Percentiles rank a stretch among this genome's conserved stretches.
These are phyloP conservation scores for Pachysandra terminalis DNA, from an alignment of 164 flowering plant genomes.

Conservation along the genomic window DNA sequence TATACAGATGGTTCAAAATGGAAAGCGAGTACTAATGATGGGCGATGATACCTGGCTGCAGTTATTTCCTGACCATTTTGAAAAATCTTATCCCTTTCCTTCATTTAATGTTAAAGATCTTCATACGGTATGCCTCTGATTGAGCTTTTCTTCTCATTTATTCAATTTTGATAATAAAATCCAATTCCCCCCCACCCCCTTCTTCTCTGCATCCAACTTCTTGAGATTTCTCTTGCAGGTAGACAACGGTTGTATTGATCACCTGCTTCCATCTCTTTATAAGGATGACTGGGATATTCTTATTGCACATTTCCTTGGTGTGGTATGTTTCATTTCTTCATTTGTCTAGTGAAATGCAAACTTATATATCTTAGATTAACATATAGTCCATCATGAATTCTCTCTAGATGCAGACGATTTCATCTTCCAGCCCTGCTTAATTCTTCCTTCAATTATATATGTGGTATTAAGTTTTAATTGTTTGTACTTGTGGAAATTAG, in stretches of 20 bases:
- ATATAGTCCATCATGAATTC: background rate
- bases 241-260: slow-evolving; percentile 83
- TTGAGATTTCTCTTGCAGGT: slow-evolving; percentile 51
- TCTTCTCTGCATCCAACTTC: slow-evolving; percentile 2
- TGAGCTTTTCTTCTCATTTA: background rate
- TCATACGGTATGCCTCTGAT: slow-evolving; percentile 58
- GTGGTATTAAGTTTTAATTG: too few species aligned
- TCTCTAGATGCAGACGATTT: background rate
- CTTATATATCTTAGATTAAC: background rate
- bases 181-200: background rate
- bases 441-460: too few species aligned
- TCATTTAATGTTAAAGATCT: slow-evolving; percentile 99
- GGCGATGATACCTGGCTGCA: slow-evolving; percentile 99
- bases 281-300: slow-evolving; percentile 96
- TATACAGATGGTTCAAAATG: slow-evolving; percentile 69
- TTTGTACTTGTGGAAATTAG: too few species aligned
- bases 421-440: background rate
- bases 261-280: slow-evolving; percentile 76
- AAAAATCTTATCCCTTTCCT: slow-evolving; percentile 74
- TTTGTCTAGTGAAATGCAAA: background rate
- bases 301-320: slow-evolving; percentile 98
- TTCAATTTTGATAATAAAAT: background rate
- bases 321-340: slow-evolving; percentile 49
- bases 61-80: slow-evolving; percentile 87
- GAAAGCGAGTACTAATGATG: slow-evolving; percentile 89